These are phyloP conservation scores for Aspergillus flavus DNA, from an alignment of 2,329 filamentous ascomycete genomes.

Conservation along the genomic window DNA sequence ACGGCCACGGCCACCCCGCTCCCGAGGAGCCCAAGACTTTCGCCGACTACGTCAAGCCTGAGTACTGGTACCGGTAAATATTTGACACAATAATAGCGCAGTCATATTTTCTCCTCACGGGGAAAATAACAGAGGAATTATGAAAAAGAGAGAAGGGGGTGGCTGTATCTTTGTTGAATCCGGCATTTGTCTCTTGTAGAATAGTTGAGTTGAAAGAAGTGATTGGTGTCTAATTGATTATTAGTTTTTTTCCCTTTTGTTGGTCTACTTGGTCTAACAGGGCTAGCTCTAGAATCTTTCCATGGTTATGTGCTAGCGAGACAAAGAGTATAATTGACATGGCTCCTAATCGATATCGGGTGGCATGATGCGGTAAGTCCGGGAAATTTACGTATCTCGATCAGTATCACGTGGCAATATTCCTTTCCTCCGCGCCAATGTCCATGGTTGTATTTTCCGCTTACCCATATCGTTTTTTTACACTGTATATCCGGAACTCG, in stretches of 20 bases:
- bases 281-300: background rate
- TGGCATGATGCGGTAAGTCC: constrained; percentile 8
- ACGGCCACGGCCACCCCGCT: constrained; percentile 48
- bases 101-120: constrained; percentile 12
- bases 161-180: constrained; percentile 19
- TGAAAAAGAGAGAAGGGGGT: background rate
- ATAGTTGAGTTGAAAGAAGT: constrained; percentile 25
- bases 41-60: constrained; percentile 90
- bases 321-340: background rate
- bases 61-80: constrained; percentile 75
- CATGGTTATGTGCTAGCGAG: background rate
- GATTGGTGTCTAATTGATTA: constrained; percentile 19
- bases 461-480: background rate
- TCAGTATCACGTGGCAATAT: background rate
- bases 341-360: background rate
- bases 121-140: background rate
- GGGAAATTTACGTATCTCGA: background rate
- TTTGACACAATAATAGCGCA: constrained; percentile 21
- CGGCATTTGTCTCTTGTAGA: constrained; percentile 26
- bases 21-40: constrained; percentile 91
- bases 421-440: background rate
- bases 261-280: background rate
- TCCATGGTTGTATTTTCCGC: background rate
- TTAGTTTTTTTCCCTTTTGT: constrained; percentile 16
- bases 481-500: background rate